These are phyloP conservation scores for Sarocladiaceae sp. DNA, from an alignment of 2,329 filamentous ascomycete genomes.

Conservation along the genomic window DNA sequence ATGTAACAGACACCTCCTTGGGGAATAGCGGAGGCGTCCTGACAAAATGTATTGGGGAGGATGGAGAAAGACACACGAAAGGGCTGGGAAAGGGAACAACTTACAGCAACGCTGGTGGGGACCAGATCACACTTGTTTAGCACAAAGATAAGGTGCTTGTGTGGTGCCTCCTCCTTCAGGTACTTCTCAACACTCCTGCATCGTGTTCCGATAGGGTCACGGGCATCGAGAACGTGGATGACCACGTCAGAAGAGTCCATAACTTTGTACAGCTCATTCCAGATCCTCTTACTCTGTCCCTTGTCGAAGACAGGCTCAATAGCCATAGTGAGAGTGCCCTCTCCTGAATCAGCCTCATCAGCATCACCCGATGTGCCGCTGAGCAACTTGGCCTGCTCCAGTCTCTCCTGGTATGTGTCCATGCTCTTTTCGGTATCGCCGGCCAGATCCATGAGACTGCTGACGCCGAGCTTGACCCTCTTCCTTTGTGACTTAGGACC, in stretches of 20 bases:
- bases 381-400: slow-evolving; percentile 73
- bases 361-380: slow-evolving; percentile 63
- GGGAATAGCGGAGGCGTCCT: slow-evolving; percentile 72
- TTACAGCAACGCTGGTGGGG: slow-evolving; percentile 90
- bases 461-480: slow-evolving; percentile 81
- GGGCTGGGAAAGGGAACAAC: slow-evolving; percentile 37
- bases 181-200: slow-evolving; percentile 82
- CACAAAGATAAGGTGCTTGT: slow-evolving; percentile 73
- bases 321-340: slow-evolving; percentile 50
- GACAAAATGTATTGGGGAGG: slow-evolving; percentile 67
- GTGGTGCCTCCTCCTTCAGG: slow-evolving; percentile 84
- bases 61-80: slow-evolving; percentile 14
- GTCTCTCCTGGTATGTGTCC: slow-evolving; percentile 73
- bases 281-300: slow-evolving; percentile 91
- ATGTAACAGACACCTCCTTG: slow-evolving; percentile 97
- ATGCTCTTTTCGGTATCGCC: slow-evolving; percentile 76
- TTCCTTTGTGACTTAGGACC: slow-evolving; percentile 92
- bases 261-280: slow-evolving; percentile 95
- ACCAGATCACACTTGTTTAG: slow-evolving; percentile 67
- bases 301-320: slow-evolving; percentile 88
- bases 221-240: slow-evolving; percentile 87
- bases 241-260: slow-evolving; percentile 95
- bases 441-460: slow-evolving; percentile 76
- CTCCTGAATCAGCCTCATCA: slow-evolving; percentile 42
- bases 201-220: slow-evolving; percentile 84